Evolutionary conservation across 148 eudicot genomes (phyloP), one percentile per base, ranked within the genome.

Genomic region (Vaccinium vitisidaea): DNA sequence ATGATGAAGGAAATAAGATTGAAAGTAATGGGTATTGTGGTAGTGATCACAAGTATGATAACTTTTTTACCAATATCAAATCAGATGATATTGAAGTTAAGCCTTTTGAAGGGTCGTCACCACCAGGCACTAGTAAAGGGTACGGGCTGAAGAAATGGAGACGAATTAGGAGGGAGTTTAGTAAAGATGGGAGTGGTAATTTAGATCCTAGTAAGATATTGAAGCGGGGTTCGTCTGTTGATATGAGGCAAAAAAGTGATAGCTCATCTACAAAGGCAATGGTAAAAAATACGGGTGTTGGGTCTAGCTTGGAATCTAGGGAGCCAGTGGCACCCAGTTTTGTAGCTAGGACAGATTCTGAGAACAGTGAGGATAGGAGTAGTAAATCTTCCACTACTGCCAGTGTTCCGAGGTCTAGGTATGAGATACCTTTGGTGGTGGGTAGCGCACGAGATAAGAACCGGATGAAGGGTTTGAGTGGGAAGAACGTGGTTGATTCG

Each of bases 371-470:
- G 87, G 94, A 93, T 92, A 89, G 88, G 73, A 93, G 92, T 88
- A 96, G 97, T 88, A 94, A 90, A 79, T 94, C 97, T 15, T 93
- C 95, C 21, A 93, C 94, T 0, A 94, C 94, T 3, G 99, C 94
- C 43, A 92, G 95, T 86, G 89, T 49, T 75, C 93, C 94, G 15
- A 89, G 85, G 88, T 39, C 67, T 82, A 90, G 85, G 77, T 82
- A 84, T 52, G 91, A 87, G 43, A 30, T 81, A 1, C 82, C 86
- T 30, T 81, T 83, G 8, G 25, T 52, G 50, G 77, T 77, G 27
- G 90, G 90, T 23, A 67, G 61, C 85, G 71, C 61, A 54, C 84
- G 83, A 8, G 88, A 90, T 58, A 89, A 84, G 90, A 89, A 87
- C 78, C 86, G 55, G 83, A 73, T 77, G 67, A 89, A 83, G 48